A percentile compares a stretch with the other conserved stretches of the same genome.
These are phyloP conservation scores for Pelargonium cotyledonis DNA, from an alignment of 441 rosid species.

Conservation along the genomic window DNA sequence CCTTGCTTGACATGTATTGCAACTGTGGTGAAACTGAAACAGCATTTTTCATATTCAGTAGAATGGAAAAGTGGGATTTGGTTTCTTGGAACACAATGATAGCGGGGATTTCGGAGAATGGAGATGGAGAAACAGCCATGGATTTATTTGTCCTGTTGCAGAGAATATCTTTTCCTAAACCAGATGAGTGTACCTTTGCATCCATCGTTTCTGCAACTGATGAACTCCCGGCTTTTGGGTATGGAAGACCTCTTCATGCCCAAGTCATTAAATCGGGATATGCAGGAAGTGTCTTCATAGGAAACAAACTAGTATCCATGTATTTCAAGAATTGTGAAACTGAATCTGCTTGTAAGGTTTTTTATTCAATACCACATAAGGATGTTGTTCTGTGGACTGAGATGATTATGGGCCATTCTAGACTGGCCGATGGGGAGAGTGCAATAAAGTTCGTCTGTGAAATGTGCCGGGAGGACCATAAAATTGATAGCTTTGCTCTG, in stretches of 20 bases:
- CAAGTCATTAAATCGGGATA: slow-evolving; percentile 53
- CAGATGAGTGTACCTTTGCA: slow-evolving; percentile 75
- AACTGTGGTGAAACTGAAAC: slow-evolving; percentile 46
- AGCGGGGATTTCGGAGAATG: slow-evolving; percentile 58
- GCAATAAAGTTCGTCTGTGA: slow-evolving; percentile 47
- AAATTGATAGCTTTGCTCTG: slow-evolving; percentile 60
- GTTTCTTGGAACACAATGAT: slow-evolving; percentile 87
- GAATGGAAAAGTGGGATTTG: slow-evolving; percentile 44
- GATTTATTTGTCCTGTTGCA: slow-evolving; percentile 40
- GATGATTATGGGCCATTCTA: slow-evolving; percentile 71
- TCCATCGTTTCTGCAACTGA: slow-evolving; percentile 54
- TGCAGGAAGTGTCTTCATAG: slow-evolving; percentile 52
- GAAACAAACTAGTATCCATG: slow-evolving; percentile 61
- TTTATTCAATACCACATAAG: slow-evolving; percentile 38
- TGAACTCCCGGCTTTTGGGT: slow-evolving; percentile 28
- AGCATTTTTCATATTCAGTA: slow-evolving; percentile 41
- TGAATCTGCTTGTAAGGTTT: slow-evolving; percentile 48
- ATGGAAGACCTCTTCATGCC: slow-evolving; percentile 65
- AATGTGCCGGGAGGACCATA: slow-evolving; percentile 48
- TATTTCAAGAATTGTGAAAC: slow-evolving; percentile 56
- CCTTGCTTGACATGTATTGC: slow-evolving; percentile 80
- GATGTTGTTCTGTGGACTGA: slow-evolving; percentile 88
- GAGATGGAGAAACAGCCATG: slow-evolving; percentile 48
- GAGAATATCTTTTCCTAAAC: slow-evolving; percentile 35
- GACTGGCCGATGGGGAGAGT: slow-evolving; percentile 51